A percentile compares a stretch with the other conserved stretches of the same genome.
phyloP scores from a whole-genome alignment of 768 basidiomycete species.

The Calvatia gigantea region DNA sequence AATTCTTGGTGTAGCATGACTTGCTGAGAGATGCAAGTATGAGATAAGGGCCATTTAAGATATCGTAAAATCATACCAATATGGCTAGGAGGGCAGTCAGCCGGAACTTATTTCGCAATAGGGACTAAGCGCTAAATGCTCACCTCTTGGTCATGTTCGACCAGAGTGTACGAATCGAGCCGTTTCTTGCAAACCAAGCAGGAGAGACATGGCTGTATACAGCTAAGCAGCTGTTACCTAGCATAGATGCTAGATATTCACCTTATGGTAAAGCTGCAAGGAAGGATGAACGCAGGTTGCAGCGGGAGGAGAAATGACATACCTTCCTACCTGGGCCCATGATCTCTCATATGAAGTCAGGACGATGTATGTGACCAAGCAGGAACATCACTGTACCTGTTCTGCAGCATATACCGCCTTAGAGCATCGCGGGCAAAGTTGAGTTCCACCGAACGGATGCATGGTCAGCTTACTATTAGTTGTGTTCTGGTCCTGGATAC shows the following conservation, averaged over 20 bases:
- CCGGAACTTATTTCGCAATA: not conserved
- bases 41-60: no score
- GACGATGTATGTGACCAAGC: not conserved
- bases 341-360: constrained; percentile 40
- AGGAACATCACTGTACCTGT: constrained; percentile 47
- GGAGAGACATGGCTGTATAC: constrained; percentile 66
- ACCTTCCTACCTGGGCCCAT: constrained; percentile 91
- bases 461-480: constrained; percentile 60
- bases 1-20: constrained; percentile 74
- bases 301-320: constrained; percentile 19
- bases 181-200: constrained; percentile 76
- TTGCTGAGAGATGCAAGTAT: constrained; percentile 47
- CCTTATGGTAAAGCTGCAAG: constrained; percentile 76
- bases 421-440: constrained; percentile 69
- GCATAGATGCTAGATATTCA: constrained; percentile 17
- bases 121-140: constrained; percentile 19
- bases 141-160: constrained; percentile 85
- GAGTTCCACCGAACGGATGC: constrained; percentile 56
- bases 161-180: constrained; percentile 69
- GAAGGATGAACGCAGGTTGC: constrained; percentile 1
- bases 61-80: constrained; percentile 45
- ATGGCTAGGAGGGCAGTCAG: constrained; percentile 35
- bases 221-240: not conserved
- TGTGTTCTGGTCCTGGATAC: not conserved
- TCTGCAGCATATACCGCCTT: constrained; percentile 87